A percentile compares a stretch with the other conserved stretches of the same genome.
Conservation (phyloP, 208 protist species). For the Leptomonas seymouri region DNA sequence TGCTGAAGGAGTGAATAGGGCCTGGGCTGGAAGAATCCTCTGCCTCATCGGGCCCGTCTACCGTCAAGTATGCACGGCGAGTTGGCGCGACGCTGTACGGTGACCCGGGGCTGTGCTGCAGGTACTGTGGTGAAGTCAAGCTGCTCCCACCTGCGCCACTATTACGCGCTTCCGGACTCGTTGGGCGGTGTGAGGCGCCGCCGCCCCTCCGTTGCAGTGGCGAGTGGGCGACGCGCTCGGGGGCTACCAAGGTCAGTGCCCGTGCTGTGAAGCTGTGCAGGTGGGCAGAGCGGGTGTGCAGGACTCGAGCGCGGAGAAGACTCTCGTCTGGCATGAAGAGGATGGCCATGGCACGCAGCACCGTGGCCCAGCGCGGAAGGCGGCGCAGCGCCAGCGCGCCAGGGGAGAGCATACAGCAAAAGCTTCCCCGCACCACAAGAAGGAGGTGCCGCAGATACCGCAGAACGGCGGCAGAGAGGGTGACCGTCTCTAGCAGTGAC, state of each 20-base stretch:
- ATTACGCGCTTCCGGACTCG: slow-evolving; percentile 2
- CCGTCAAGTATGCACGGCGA: neutral
- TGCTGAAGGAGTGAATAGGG: slow-evolving; percentile 36
- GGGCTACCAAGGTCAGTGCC: neutral
- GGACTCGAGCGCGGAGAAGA: slow-evolving; percentile 18
- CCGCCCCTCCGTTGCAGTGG: neutral
- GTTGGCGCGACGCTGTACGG: slow-evolving; percentile 1
- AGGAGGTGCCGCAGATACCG: slow-evolving; percentile 85
- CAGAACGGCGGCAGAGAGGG: slow-evolving; percentile 48
- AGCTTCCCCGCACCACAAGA: slow-evolving; percentile 67
- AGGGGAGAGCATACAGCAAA: slow-evolving; percentile 26
- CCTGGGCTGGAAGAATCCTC: slow-evolving; percentile 7
- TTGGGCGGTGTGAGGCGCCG: slow-evolving; percentile 3
- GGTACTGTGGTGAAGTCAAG: neutral
- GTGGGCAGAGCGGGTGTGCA: slow-evolving; percentile 17
- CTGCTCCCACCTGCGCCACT: neutral
- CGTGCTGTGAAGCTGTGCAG: slow-evolving; percentile 32
- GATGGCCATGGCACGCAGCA: slow-evolving; percentile 62
- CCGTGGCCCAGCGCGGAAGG: slow-evolving; percentile 32
- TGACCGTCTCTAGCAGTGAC: slow-evolving; percentile 67
- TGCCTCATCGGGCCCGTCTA: slow-evolving; percentile 1
- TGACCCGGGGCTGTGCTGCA: neutral
- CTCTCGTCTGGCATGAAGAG: slow-evolving; percentile 71
- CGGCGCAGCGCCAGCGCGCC: slow-evolving; percentile 45
- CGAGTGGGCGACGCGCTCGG: slow-evolving; percentile 14